Percentiles rank a stretch among this genome's conserved stretches.
phyloP scores from a whole-genome alignment of 495 filamentous ascomycete species.

The Neurospora sp. region DNA sequence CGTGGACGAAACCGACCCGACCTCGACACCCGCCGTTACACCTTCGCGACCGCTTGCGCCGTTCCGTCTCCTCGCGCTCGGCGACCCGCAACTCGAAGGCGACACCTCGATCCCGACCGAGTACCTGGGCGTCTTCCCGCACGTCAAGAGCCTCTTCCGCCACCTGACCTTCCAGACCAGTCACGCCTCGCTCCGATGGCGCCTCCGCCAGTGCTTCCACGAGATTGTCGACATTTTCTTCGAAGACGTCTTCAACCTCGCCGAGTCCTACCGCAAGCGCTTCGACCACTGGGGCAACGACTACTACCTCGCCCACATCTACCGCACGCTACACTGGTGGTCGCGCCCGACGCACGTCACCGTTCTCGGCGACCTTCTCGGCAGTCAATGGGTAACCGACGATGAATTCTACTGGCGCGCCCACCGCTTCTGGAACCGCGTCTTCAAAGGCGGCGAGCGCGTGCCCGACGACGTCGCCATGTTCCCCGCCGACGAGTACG shows the following conservation, averaged over 20 bases:
- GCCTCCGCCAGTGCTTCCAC: constrained; percentile 37
- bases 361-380: constrained; percentile 82
- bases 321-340: constrained; percentile 75
- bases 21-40: neutral
- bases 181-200: constrained; percentile 33
- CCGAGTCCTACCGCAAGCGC: constrained; percentile 59
- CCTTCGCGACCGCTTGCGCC: constrained; percentile 43
- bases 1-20: constrained; percentile 11
- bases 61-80: constrained; percentile 82
- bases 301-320: constrained; percentile 87
- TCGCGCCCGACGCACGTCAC: constrained; percentile 75
- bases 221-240: constrained; percentile 43
- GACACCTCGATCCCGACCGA: constrained; percentile 67
- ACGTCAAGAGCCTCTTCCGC: constrained; percentile 42
- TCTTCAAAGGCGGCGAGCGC: constrained; percentile 58
- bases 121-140: constrained; percentile 49
- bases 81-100: constrained; percentile 92
- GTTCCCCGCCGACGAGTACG: constrained; percentile 37
- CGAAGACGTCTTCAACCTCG: constrained; percentile 53
- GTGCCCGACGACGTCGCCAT: constrained; percentile 53
- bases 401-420: constrained; percentile 68
- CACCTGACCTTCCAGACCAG: constrained; percentile 34
- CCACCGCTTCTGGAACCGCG: constrained; percentile 68
- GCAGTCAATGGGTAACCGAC: constrained; percentile 91
- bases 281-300: constrained; percentile 90